Base-by-base conservation (phyloP, 805 yeast species). In the Wickerhamiella kazuoi region DNA sequence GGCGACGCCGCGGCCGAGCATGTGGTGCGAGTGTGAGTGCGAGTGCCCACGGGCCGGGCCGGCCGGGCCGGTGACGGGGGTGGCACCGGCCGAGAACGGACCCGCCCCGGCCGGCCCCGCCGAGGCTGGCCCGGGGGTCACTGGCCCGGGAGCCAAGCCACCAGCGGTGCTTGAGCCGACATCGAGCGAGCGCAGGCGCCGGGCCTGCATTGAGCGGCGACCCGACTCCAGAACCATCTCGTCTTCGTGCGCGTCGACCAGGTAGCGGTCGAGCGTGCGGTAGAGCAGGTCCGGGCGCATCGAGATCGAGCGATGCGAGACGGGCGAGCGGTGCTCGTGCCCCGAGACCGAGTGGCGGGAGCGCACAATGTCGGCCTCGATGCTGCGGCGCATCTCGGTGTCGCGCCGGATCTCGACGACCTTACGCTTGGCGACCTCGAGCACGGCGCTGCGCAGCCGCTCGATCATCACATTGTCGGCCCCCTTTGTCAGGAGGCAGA, bases 401-500 rank as follows among this genome's bases (percentile, higher is more conserved):
- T 66, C 67, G 21, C 64, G 57, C 21, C 74, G 57, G 6, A 83
- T 68, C 40, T 82, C 83, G n/a, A 59, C 62, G 34, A 76, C 69
- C 52, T 79, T 82, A n/a, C 56, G 52, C 17, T 61, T 57, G 0
- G 93, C 94, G 36, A 78, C 38, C 1, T 68, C 70, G 0, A 69
- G 47, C 45, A 76, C 64, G 4, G 48, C 36, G 41, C 64, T 67
- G 3, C 44, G 43, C 41, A 71, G 54, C 21, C 74, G 55, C 31
- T 66, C 63, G 53, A 65, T 74, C 41, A 79, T 76, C 8, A 76
- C 74, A 46, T 71, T 74, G 54, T 79, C 93, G 2, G 93, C 93
- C 49, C 98, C 99, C 59, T 90, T 90, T 59, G 94, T 83, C 33
- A 90, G 62, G 46, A 90, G 52, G 35, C 87, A 72, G 18, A 84